phyloP scores from a whole-genome alignment of 139 green algal genomes.

The Mesotaenium endlicherianum region DNA sequence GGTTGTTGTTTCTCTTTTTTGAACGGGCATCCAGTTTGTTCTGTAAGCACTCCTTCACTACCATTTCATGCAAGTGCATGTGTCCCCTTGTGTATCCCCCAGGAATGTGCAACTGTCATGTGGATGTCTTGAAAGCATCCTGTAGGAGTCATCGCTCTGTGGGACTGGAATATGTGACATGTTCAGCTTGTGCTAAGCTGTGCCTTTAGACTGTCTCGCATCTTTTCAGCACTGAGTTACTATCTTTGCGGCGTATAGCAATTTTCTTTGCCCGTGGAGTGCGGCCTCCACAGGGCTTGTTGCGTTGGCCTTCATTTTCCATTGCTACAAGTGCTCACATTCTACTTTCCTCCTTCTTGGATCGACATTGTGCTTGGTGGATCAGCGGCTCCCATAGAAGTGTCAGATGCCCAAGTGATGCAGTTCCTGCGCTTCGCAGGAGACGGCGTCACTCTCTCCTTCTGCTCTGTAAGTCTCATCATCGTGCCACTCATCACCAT shows the following conservation, averaged over 20 bases:
- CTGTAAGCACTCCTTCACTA: neutral
- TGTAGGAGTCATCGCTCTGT: neutral
- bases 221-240: neutral
- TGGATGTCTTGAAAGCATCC: neutral
- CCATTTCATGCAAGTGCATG: neutral
- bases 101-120: neutral
- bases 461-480: conserved; percentile 56
- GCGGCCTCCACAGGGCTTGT: too few species aligned
- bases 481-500: too few species aligned
- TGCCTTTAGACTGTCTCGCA: neutral
- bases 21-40: neutral
- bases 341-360: neutral
- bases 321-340: neutral
- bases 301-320: neutral
- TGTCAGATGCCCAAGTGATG: conserved; percentile 61
- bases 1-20: neutral
- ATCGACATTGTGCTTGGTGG: neutral
- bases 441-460: conserved; percentile 43
- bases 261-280: too few species aligned
- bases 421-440: conserved; percentile 63
- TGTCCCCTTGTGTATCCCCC: neutral
- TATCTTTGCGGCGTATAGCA: neutral
- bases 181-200: neutral
- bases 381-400: neutral
- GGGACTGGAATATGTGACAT: too few species aligned